Conservation (phyloP, 352 stramenopile species). For the Globisporangium paddicum region DNA sequence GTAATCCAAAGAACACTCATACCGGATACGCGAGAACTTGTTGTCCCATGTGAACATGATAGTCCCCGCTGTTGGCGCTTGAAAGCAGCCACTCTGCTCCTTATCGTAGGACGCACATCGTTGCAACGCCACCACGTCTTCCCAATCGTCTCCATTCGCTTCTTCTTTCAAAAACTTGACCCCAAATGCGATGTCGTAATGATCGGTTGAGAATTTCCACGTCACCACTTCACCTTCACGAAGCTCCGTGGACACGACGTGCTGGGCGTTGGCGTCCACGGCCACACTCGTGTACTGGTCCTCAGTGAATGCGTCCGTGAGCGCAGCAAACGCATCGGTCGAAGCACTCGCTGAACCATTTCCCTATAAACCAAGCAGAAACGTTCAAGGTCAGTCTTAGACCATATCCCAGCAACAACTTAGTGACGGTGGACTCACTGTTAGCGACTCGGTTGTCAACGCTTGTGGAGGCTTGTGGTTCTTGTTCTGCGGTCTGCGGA, state of each 20-base stretch:
- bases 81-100: conserved; percentile 36
- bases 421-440: not conserved
- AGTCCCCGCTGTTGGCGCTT: conserved; percentile 25
- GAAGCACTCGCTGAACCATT: conserved; percentile 1
- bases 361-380: conserved; percentile 4
- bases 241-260: conserved; percentile 50
- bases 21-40: conserved; percentile 52
- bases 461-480: conserved; percentile 24
- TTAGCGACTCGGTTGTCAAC: not conserved
- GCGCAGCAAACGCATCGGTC: conserved; percentile 28
- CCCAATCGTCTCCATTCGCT: conserved; percentile 23
- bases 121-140: conserved; percentile 31
- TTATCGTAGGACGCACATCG: conserved; percentile 26
- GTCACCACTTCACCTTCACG: conserved; percentile 29
- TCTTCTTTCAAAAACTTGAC: conserved; percentile 40
- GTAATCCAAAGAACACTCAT: not conserved
- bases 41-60: conserved; percentile 65
- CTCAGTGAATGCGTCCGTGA: conserved; percentile 19
- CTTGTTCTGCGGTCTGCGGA: conserved; percentile 45
- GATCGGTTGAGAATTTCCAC: conserved; percentile 50
- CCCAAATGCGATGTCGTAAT: conserved; percentile 50
- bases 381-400: not conserved
- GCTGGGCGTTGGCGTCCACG: conserved; percentile 33
- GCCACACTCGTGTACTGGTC: conserved; percentile 26
- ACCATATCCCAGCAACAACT: not conserved